phyloP scores from a whole-genome alignment of 2,329 filamentous ascomycete species.

The Epichloe uncinata region DNA sequence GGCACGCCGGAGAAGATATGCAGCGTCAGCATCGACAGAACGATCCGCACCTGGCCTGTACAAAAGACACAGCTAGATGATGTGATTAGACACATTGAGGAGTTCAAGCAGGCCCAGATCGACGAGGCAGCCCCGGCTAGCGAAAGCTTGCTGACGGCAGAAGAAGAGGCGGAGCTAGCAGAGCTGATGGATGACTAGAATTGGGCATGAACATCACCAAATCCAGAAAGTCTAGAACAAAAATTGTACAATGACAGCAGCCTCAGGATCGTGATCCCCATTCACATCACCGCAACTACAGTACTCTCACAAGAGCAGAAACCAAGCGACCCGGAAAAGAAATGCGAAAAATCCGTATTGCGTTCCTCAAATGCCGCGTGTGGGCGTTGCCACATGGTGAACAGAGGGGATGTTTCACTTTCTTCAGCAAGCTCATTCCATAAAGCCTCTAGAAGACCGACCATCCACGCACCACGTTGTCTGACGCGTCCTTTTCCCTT shows the following conservation, averaged over 20 bases:
- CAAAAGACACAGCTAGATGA: conserved; percentile 44
- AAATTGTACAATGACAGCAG: neutral
- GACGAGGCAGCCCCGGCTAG: conserved; percentile 31
- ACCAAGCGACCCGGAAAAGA: neutral
- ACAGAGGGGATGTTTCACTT: neutral
- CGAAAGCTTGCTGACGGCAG: conserved; percentile 55
- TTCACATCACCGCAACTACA: neutral
- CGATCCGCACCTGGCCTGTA: conserved; percentile 73
- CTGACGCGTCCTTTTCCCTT: neutral
- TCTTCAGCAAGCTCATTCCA: neutral
- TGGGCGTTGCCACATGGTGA: neutral
- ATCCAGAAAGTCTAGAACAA: too few relatives aligned
- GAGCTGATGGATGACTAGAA: conserved; percentile 66
- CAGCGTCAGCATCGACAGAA: conserved; percentile 83
- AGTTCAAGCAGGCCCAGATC: conserved; percentile 31
- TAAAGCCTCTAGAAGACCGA: neutral
- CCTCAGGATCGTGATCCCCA: neutral
- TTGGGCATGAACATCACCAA: neutral
- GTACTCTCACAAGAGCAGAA: too few relatives aligned
- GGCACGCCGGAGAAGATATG: conserved; percentile 39
- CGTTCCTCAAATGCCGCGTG: neutral
- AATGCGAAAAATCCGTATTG: neutral
- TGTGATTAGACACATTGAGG: conserved; percentile 29
- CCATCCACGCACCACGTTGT: neutral
- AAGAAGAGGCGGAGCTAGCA: conserved; percentile 86